Base-by-base conservation (phyloP, 345 rosid genomes). In the Camelina sativa region DNA sequence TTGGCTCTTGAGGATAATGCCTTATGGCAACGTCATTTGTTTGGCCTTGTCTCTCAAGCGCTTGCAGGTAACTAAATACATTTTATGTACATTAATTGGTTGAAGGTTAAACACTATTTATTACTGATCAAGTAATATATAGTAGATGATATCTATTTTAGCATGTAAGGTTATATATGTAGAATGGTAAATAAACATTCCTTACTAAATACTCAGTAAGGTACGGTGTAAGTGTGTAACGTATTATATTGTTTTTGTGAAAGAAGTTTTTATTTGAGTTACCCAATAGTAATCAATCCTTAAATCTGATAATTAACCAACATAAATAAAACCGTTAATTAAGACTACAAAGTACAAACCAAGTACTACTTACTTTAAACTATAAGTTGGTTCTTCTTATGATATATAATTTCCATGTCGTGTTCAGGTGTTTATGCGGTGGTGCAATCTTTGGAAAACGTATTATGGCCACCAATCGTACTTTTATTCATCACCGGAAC, bases 401-500 rank as follows among this genome's bases (percentile, higher is more conserved):
- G 10, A 35, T 35, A 35, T 35, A 38, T 40, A 4, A 41, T 4
- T 4, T 6, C 7, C 5, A 10, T 52, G 56, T 20, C 3, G 62
- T 35, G 19, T 58, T 35, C 82, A 3, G 77, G 87, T 10, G 48
- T 23, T 8, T 86, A 80, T 43, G 80, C 88, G 35, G 80, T 74
- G 67, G 35, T 74, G 34, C 55, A 67, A 56, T 81, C 80, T 11
- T 4, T 82, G 43, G 54, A 73, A 25, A 67, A 69, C 6, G 57
- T 11, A 0, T 55, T 75, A 23, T 63, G 80, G 57, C 54, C 25
- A 6, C 57, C 83, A 4, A 71, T 52, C 32, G 16, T 63, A 25
- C 77, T 74, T 1, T 48, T 84, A 59, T 75, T 87, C n/a, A 11
- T 79, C 1, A 77, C 62, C 2, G 94, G 87, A 28, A 46, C 75